Percentiles rank a stretch among this genome's conserved stretches.
Evolutionary conservation across 2,329 filamentous ascomycete species (phyloP).

Genomic region (Colletotrichum sp.): DNA sequence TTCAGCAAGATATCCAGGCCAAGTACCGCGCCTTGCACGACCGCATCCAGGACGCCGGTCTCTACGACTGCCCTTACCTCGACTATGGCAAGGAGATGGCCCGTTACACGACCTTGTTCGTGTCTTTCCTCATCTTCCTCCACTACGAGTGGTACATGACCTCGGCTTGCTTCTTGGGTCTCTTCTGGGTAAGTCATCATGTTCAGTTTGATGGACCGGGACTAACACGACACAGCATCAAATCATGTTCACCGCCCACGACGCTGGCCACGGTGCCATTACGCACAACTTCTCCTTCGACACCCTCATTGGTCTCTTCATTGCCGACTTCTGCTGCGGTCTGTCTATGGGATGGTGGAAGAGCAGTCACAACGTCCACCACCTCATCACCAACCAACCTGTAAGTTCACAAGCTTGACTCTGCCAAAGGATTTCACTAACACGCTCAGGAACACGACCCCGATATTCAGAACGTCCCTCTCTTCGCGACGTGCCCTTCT

Average conservation of each 20-base stretch:
- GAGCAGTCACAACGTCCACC: conserved; percentile 72
- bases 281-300: conserved; percentile 64
- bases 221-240: conserved; percentile 54
- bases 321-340: conserved; percentile 70
- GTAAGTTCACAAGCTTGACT: conserved; percentile 29
- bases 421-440: conserved; percentile 1
- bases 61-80: conserved; percentile 63
- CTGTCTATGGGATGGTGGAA: conserved; percentile 75
- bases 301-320: conserved; percentile 65
- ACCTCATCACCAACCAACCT: conserved; percentile 69
- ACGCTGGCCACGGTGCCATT: conserved; percentile 68
- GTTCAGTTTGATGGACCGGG: neutral
- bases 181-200: conserved; percentile 59
- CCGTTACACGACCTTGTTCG: conserved; percentile 60
- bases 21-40: conserved; percentile 65
- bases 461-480: conserved; percentile 70
- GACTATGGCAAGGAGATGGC: conserved; percentile 63
- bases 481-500: conserved; percentile 70
- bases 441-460: conserved; percentile 55
- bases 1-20: conserved; percentile 58
- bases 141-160: conserved; percentile 59
- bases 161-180: conserved; percentile 63
- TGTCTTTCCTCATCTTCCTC: conserved; percentile 49
- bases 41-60: conserved; percentile 56
- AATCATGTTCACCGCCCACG: conserved; percentile 72